phyloP scores from a whole-genome alignment of 345 rosid genomes.

The Microcos paniculata region DNA sequence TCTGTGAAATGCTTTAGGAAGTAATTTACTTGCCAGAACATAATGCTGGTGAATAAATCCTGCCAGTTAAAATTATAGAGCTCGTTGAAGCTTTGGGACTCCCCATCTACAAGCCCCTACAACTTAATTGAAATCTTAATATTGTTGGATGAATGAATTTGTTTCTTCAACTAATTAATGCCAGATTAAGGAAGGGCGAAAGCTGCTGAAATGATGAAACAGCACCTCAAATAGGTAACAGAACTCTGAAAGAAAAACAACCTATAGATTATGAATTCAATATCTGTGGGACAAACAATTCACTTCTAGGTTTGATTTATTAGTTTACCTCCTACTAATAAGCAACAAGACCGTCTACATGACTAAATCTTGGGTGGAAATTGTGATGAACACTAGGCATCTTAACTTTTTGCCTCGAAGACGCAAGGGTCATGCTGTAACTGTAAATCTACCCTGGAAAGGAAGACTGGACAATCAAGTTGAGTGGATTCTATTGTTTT shows the following conservation, averaged over 20 bases:
- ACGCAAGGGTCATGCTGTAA: not conserved
- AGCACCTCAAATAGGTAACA: not conserved
- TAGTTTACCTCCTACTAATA: not conserved
- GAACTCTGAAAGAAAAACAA: not conserved
- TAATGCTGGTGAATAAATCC: not conserved
- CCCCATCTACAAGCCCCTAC: too few species aligned
- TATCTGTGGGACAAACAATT: not conserved
- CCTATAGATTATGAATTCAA: not conserved
- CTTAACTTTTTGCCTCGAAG: not conserved
- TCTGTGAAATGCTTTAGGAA: not conserved
- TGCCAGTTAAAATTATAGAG: not conserved
- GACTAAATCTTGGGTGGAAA: not conserved
- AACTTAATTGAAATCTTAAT: too few species aligned
- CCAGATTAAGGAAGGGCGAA: not conserved
- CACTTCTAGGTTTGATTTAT: not conserved
- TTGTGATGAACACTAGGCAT: not conserved
- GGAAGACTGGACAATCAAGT: not conserved
- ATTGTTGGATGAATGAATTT: too few species aligned
- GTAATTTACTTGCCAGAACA: not conserved
- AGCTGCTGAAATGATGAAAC: not conserved
- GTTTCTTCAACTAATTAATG: not conserved
- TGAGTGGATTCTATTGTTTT: not conserved
- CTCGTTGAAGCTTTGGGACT: too few species aligned
- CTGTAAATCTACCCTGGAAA: not conserved
- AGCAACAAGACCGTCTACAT: not conserved